Percentiles rank a stretch among this genome's conserved stretches.
These are phyloP conservation scores for Pneumocystis carinii DNA, from an alignment of 1,139 yeast species.

Conservation along the genomic window DNA sequence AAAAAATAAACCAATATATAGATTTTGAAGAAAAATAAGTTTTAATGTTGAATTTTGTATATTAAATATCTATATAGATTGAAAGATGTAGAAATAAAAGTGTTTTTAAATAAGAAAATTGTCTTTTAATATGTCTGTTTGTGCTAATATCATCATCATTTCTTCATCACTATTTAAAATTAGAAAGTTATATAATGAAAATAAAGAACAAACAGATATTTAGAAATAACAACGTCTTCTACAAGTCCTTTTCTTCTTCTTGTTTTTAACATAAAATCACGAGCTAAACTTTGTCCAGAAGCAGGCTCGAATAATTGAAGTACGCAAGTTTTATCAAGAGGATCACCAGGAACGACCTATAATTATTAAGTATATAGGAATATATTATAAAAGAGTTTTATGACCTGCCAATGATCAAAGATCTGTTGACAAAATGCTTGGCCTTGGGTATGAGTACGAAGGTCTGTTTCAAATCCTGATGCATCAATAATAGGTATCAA, in stretches of 20 bases:
- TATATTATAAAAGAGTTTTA: not conserved
- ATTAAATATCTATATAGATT: not conserved
- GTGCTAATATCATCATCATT: not conserved
- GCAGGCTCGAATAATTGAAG: slow-evolving; percentile 68
- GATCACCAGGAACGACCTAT: slow-evolving; percentile 68
- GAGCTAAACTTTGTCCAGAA: slow-evolving; percentile 49
- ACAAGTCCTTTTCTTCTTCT: slow-evolving; percentile 64
- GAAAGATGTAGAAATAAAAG: not conserved
- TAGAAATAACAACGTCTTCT: slow-evolving; percentile 60
- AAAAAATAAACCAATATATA: too few relatives aligned
- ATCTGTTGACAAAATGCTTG: slow-evolving; percentile 54
- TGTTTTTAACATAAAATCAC: slow-evolving; percentile 83
- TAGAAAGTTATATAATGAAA: not conserved
- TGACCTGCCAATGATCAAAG: slow-evolving; percentile 52
- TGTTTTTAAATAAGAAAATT: not conserved
- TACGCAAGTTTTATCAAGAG: slow-evolving; percentile 49
- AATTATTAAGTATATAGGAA: not conserved
- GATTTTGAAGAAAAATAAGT: too few relatives aligned
- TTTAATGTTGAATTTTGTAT: not conserved
- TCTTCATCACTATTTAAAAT: slow-evolving; percentile 1
- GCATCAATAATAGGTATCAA: slow-evolving; percentile 79
- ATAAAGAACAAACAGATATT: slow-evolving; percentile 48
- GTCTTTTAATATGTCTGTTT: not conserved
- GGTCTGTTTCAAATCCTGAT: slow-evolving; percentile 74
- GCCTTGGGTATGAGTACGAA: slow-evolving; percentile 63